These are phyloP conservation scores for Torrubiella hemipterigena DNA, from an alignment of 2,329 filamentous ascomycete genomes.

Conservation along the genomic window DNA sequence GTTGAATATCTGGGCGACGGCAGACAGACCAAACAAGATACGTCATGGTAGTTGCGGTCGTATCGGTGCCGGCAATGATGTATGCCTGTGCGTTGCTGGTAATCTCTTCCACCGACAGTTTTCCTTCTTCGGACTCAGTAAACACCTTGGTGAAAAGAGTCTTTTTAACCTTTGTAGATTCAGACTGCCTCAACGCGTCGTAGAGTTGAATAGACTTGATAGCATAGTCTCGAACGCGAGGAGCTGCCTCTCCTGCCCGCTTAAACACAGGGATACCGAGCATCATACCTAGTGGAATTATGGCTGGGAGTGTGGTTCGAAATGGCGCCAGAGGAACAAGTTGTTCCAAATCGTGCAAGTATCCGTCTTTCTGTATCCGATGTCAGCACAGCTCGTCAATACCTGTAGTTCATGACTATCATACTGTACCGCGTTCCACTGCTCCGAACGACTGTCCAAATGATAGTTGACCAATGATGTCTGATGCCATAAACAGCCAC, in stretches of 20 bases:
- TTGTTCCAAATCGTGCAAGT: constrained; percentile 24
- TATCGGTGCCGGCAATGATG: constrained; percentile 40
- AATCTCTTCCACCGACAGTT: constrained; percentile 19
- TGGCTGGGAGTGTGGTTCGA: too few relatives aligned
- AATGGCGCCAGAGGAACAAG: too few relatives aligned
- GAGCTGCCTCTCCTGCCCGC: constrained; percentile 2
- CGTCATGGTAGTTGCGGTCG: constrained; percentile 35
- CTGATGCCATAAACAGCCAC: constrained; percentile 41
- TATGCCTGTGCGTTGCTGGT: constrained; percentile 25
- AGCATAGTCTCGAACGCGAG: constrained; percentile 13
- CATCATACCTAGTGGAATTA: too few relatives aligned
- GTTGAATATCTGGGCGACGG: constrained; percentile 15
- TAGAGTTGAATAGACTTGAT: constrained; percentile 16
- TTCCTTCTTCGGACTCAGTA: constrained; percentile 18
- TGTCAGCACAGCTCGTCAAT: too few relatives aligned
- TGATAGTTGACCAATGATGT: constrained; percentile 38
- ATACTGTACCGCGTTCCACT: constrained; percentile 36
- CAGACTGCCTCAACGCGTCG: too few relatives aligned
- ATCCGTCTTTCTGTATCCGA: too few relatives aligned
- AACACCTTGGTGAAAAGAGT: constrained; percentile 26
- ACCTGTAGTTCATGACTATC: too few relatives aligned
- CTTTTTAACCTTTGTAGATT: constrained; percentile 11
- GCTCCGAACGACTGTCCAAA: constrained; percentile 45
- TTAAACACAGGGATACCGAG: too few relatives aligned
- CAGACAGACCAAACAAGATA: constrained; percentile 31